A percentile compares a stretch with the other conserved stretches of the same genome.
These are phyloP conservation scores for Knoxdaviesia capensis DNA, from an alignment of 2,329 filamentous ascomycete genomes.

Conservation along the genomic window DNA sequence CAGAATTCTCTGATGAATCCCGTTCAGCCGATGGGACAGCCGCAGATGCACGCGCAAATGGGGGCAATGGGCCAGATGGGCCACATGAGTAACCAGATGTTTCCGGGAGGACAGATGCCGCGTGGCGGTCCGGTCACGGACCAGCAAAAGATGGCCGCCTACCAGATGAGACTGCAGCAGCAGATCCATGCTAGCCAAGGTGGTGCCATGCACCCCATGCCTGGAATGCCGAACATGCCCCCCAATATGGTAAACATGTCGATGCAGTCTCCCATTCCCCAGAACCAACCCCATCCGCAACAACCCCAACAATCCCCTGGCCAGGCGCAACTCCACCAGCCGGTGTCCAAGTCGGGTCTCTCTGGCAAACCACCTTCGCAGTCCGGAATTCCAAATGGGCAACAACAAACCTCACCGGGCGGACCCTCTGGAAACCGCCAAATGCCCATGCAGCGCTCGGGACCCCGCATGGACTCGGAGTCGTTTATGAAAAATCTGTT, in stretches of 20 bases:
- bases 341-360: constrained; percentile 12
- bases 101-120: constrained; percentile 17
- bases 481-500: constrained; percentile 58
- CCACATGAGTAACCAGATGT: constrained; percentile 15
- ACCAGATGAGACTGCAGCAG: constrained; percentile 68
- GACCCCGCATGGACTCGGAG: constrained; percentile 33
- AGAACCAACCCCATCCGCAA: too few relatives aligned
- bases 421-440: constrained; percentile 19
- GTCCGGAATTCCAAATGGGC: constrained; percentile 3
- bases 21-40: constrained; percentile 12
- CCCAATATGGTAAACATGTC: background rate
- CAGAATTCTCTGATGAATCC: constrained; percentile 8
- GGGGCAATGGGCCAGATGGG: constrained; percentile 25
- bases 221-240: constrained; percentile 6
- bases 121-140: constrained; percentile 25
- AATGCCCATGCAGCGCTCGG: constrained; percentile 21
- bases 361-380: constrained; percentile 4
- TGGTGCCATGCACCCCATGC: constrained; percentile 11
- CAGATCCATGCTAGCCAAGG: constrained; percentile 26
- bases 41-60: constrained; percentile 16
- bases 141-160: constrained; percentile 53
- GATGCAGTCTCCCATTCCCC: constrained; percentile 1
- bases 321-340: too few relatives aligned
- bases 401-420: constrained; percentile 9
- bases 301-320: too few relatives aligned